These are phyloP conservation scores for Diaporthe citri DNA, from an alignment of 2,329 filamentous ascomycete genomes.

Conservation along the genomic window DNA sequence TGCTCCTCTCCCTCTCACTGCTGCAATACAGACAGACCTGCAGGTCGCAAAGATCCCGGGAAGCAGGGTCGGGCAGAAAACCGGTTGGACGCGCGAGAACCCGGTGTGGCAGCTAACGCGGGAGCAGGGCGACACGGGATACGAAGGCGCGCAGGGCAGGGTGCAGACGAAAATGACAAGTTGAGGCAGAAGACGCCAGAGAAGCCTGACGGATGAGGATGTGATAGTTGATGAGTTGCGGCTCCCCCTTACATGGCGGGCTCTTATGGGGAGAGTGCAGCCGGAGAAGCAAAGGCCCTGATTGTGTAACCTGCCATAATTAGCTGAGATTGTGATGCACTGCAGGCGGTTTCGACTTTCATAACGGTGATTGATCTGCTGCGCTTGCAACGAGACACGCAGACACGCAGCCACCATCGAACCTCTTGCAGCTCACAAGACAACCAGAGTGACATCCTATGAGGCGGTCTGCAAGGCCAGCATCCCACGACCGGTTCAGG, in stretches of 20 bases:
- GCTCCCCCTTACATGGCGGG: conserved; percentile 31
- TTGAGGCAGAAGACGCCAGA: conserved; percentile 20
- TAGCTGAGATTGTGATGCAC: conserved; percentile 17
- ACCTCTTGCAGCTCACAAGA: conserved; percentile 21
- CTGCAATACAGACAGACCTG: background rate
- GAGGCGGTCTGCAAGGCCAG: conserved; percentile 32
- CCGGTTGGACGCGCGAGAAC: conserved; percentile 16
- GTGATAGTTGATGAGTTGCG: conserved; percentile 34
- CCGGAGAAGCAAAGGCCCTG: conserved; percentile 23
- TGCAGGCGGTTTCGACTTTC: conserved; percentile 26
- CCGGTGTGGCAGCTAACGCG: conserved; percentile 12
- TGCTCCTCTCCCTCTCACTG: background rate
- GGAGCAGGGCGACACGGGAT: conserved; percentile 29
- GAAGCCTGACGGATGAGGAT: conserved; percentile 21
- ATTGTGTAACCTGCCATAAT: conserved; percentile 21
- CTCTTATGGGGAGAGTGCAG: conserved; percentile 33
- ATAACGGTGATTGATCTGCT: conserved; percentile 28
- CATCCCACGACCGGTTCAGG: conserved; percentile 13
- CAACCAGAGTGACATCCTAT: conserved; percentile 15
- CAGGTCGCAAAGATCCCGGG: background rate
- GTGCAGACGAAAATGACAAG: conserved; percentile 34
- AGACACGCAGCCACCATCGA: conserved; percentile 21
- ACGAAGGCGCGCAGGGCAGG: background rate
- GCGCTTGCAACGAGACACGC: conserved; percentile 24
- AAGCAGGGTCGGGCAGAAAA: conserved; percentile 15